Conservation (phyloP, 1,139 yeast genomes). For the Pichia sp. region DNA sequence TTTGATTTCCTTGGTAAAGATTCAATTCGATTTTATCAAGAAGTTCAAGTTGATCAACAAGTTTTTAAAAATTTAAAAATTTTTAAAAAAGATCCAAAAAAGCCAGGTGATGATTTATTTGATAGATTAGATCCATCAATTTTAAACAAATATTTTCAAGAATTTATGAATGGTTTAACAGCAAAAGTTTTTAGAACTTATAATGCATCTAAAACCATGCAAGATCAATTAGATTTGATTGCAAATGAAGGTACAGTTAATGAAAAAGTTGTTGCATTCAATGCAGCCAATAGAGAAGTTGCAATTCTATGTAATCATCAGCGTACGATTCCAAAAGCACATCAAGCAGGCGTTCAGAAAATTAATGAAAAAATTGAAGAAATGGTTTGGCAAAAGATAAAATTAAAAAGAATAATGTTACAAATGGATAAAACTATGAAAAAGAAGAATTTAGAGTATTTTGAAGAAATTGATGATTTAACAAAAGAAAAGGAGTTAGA, state of each 20-base stretch:
- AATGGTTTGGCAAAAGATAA: conserved; percentile 74
- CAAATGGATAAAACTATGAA: conserved; percentile 51
- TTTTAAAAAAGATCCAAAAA: conserved; percentile 82
- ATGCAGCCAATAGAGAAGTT: conserved; percentile 93
- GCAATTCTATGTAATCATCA: conserved; percentile 97
- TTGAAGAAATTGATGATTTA: conserved; percentile 66
- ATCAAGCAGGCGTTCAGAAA: conserved; percentile 72
- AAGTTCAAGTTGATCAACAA: conserved; percentile 83
- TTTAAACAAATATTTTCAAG: conserved; percentile 80
- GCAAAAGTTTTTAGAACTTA: conserved; percentile 98
- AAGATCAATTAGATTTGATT: conserved; percentile 81
- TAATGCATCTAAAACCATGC: conserved; percentile 96
- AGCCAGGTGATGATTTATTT: conserved; percentile 86
- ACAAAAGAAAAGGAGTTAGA: conserved; percentile 55
- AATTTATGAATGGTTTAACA: conserved; percentile 87
- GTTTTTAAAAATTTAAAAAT: conserved; percentile 84
- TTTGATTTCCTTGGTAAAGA: conserved; percentile 96
- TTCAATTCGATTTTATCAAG: conserved; percentile 87
- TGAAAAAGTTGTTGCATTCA: conserved; percentile 80
- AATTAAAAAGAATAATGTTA: conserved; percentile 66
- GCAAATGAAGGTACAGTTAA: conserved; percentile 79
- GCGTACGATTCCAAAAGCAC: conserved; percentile 82
- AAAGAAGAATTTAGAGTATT: conserved; percentile 52
- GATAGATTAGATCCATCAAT: conserved; percentile 82
- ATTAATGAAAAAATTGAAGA: conserved; percentile 73